Conservation (phyloP, 345 rosid genomes). For the Cochlearia excelsa region DNA sequence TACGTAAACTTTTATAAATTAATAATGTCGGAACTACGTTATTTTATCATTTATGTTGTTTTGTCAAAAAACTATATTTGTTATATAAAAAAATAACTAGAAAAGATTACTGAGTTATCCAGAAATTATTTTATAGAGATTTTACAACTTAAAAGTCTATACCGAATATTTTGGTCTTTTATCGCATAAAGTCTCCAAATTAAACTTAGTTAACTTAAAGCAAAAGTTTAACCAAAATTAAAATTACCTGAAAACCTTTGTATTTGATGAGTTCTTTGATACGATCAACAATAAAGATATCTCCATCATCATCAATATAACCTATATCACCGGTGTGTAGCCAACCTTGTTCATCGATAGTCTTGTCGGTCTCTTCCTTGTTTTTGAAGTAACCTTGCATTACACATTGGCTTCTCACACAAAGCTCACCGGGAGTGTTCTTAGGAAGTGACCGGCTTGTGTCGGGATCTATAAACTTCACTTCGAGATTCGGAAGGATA, state of each 20-base stretch:
- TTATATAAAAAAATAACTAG: too few species aligned
- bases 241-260: conserved; percentile 84
- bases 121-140: too few species aligned
- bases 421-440: conserved; percentile 75
- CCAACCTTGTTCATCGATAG: conserved; percentile 82
- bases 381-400: conserved; percentile 86
- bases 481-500: conserved; percentile 77
- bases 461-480: conserved; percentile 86
- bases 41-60: too few species aligned
- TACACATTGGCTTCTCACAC: conserved; percentile 89
- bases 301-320: conserved; percentile 85
- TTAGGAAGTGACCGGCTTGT: conserved; percentile 58
- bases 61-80: too few species aligned
- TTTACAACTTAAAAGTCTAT: too few species aligned
- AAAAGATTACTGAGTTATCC: too few species aligned
- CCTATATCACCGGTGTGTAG: conserved; percentile 90
- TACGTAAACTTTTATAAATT: too few species aligned
- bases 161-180: too few species aligned
- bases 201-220: too few species aligned
- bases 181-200: too few species aligned
- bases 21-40: too few species aligned
- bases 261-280: conserved; percentile 92
- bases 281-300: conserved; percentile 84
- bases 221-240: neutral
- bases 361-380: conserved; percentile 69